Percentiles rank a stretch among this genome's conserved stretches.
phyloP scores from a whole-genome alignment of 2,329 filamentous ascomycete genomes.

The Epichloe sibirici region DNA sequence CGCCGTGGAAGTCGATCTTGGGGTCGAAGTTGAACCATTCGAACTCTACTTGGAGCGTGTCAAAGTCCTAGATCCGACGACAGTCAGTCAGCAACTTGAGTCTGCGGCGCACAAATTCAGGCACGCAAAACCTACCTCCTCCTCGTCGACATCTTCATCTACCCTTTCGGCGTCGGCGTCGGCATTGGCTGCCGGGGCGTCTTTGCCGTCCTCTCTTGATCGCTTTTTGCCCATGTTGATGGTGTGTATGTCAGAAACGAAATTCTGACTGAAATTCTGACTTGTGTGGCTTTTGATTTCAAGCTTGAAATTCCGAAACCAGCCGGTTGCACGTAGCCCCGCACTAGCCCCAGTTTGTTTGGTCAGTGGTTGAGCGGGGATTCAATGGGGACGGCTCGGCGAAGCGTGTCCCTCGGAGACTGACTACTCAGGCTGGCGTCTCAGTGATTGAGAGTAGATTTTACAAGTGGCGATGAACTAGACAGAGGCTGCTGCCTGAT shows the following conservation, averaged over 20 bases:
- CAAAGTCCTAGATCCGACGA: slow-evolving; percentile 52
- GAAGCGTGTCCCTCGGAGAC: no score
- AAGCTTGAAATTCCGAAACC: no score
- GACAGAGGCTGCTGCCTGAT: no score
- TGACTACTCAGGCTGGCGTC: no score
- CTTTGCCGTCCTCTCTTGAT: slow-evolving; percentile 34
- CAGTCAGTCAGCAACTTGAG: slow-evolving; percentile 1
- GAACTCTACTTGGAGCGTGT: slow-evolving; percentile 91
- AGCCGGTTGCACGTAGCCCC: no score
- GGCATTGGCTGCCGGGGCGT: slow-evolving; percentile 26
- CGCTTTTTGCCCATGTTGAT: slow-evolving; percentile 38
- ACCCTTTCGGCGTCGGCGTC: slow-evolving; percentile 34
- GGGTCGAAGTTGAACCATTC: slow-evolving; percentile 97
- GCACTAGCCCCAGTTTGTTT: no score
- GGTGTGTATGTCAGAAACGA: not conserved
- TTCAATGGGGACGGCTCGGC: no score
- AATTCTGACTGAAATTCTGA: not conserved
- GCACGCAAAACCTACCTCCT: slow-evolving; percentile 29
- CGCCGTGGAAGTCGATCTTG: slow-evolving; percentile 84
- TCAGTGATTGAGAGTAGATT: no score
- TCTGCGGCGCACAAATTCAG: not conserved
- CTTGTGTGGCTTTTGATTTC: not conserved
- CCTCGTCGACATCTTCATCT: slow-evolving; percentile 40
- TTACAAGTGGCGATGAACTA: no score
- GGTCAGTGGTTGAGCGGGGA: no score